These are phyloP conservation scores for Arthroderma sp. DNA, from an alignment of 2,329 filamentous ascomycete species.

Conservation along the genomic window DNA sequence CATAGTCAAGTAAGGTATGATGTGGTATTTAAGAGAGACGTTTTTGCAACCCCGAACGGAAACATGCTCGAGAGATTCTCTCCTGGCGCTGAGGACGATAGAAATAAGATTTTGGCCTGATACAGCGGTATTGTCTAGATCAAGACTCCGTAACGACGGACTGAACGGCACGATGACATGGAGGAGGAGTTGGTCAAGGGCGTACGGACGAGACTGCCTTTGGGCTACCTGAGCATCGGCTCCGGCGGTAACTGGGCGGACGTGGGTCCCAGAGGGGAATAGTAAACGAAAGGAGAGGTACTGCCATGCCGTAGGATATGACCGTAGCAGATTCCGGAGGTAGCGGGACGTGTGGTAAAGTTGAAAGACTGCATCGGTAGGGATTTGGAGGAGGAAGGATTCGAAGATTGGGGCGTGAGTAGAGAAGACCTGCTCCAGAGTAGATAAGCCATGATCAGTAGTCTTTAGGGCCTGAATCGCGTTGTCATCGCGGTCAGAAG, in stretches of 20 bases:
- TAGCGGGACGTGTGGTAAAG: constrained; percentile 46
- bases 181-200: constrained; percentile 45
- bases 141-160: constrained; percentile 42
- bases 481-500: too few relatives aligned
- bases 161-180: constrained; percentile 44
- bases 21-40: constrained; percentile 51
- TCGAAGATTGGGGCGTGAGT: constrained; percentile 46
- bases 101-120: constrained; percentile 44
- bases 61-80: constrained; percentile 44
- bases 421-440: constrained; percentile 43
- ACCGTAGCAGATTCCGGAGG: constrained; percentile 40
- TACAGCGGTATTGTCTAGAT: constrained; percentile 49
- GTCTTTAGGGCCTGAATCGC: too few relatives aligned
- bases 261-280: constrained; percentile 26
- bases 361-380: constrained; percentile 43
- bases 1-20: constrained; percentile 44
- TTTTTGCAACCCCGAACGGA: constrained; percentile 52
- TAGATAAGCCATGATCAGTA: constrained; percentile 19
- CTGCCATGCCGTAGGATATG: constrained; percentile 49
- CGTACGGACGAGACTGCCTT: constrained; percentile 44
- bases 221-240: constrained; percentile 20
- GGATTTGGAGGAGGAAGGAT: constrained; percentile 44
- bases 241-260: constrained; percentile 20
- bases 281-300: constrained; percentile 45
- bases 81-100: constrained; percentile 41